Percentiles rank a stretch among this genome's conserved stretches.
Evolutionary conservation across 2,329 filamentous ascomycete species (phyloP).

Genomic region (Hypomyces perniciosus): DNA sequence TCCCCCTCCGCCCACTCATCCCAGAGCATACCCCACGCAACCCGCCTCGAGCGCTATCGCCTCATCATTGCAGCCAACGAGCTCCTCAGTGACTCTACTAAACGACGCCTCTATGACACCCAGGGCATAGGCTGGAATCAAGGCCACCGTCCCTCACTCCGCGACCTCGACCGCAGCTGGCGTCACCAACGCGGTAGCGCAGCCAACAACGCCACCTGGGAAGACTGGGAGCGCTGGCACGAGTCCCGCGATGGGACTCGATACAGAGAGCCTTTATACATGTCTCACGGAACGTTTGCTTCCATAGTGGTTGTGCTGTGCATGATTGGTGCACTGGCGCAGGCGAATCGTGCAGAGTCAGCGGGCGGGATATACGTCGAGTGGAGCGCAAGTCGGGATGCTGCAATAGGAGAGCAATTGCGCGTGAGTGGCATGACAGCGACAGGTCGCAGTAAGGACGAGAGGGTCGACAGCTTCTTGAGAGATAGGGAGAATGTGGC

Average conservation of each 20-base stretch:
- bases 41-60: slow-evolving; percentile 81
- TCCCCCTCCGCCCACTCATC: slow-evolving; percentile 1
- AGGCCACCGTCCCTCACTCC: slow-evolving; percentile 45
- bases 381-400: slow-evolving; percentile 58
- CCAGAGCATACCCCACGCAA: slow-evolving; percentile 37
- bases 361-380: slow-evolving; percentile 59
- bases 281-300: slow-evolving; percentile 75
- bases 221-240: slow-evolving; percentile 89
- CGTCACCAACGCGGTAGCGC: slow-evolving; percentile 41
- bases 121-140: slow-evolving; percentile 75
- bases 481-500: slow-evolving; percentile 56
- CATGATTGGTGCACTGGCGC: slow-evolving; percentile 63
- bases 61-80: slow-evolving; percentile 83
- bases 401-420: slow-evolving; percentile 57
- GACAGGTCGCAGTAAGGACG: slow-evolving; percentile 49
- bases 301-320: slow-evolving; percentile 62
- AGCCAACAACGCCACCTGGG: slow-evolving; percentile 83
- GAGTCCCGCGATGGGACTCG: slow-evolving; percentile 42
- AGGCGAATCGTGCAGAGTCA: slow-evolving; percentile 63
- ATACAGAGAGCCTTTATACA: slow-evolving; percentile 53
- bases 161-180: slow-evolving; percentile 43
- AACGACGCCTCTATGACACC: slow-evolving; percentile 74
- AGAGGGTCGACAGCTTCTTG: slow-evolving; percentile 72
- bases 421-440: slow-evolving; percentile 47
- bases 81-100: slow-evolving; percentile 75